Percentiles rank a stretch among this genome's conserved stretches.
Evolutionary conservation across 495 filamentous ascomycete species (phyloP).

Genomic region (Xanthoparmelia taractica): DNA sequence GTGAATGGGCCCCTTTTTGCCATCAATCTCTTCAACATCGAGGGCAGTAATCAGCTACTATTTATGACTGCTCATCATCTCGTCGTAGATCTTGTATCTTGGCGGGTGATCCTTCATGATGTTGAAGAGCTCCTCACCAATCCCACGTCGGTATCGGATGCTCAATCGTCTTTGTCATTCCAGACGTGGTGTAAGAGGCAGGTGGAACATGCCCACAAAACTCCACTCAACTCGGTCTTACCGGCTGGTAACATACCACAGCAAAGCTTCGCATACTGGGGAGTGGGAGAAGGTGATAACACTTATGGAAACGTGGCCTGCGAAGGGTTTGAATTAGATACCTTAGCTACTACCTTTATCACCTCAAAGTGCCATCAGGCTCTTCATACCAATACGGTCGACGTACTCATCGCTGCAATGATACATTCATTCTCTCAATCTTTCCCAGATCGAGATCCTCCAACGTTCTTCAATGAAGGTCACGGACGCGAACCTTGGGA

Average conservation of each 20-base stretch:
- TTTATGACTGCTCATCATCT: conserved; percentile 62
- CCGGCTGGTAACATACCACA: conserved; percentile 26
- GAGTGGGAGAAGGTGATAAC: conserved; percentile 37
- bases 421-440: conserved; percentile 43
- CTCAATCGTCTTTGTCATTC: conserved; percentile 47
- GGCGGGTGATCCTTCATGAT: conserved; percentile 60
- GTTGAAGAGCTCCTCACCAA: conserved; percentile 54
- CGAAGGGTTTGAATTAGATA: conserved; percentile 41
- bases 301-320: conserved; percentile 45
- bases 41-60: conserved; percentile 43
- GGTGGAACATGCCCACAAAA: conserved; percentile 34
- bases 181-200: conserved; percentile 53
- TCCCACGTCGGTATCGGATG: conserved; percentile 30
- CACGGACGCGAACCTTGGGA: conserved; percentile 51
- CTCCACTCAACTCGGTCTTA: conserved; percentile 28
- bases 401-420: conserved; percentile 46
- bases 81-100: conserved; percentile 63
- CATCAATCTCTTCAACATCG: conserved; percentile 43
- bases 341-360: conserved; percentile 36
- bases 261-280: conserved; percentile 44
- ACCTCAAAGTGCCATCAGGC: conserved; percentile 40
- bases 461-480: conserved; percentile 49
- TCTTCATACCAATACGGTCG: conserved; percentile 45
- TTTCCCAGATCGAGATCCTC: conserved; percentile 45
- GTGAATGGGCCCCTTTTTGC: conserved; percentile 40